Percentiles rank a stretch among this genome's conserved stretches.
Evolutionary conservation across 2,329 filamentous ascomycete species (phyloP).

Genomic region (Mollisiaceae sp.): DNA sequence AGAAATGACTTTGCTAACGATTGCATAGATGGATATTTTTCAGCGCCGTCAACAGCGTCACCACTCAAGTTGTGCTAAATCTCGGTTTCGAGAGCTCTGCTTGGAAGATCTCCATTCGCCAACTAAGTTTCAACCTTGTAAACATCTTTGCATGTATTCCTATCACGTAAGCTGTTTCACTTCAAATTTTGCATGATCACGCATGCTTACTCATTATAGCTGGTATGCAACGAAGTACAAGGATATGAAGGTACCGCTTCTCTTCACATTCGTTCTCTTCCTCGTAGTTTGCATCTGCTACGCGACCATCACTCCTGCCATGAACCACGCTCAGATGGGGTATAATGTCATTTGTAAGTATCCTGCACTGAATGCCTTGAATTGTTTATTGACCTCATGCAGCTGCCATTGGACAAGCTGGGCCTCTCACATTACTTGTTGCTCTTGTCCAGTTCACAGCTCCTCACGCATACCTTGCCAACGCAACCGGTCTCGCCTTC

Average conservation of each 20-base stretch:
- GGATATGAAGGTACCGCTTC: conserved; percentile 53
- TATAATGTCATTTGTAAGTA: conserved; percentile 48
- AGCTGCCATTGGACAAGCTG: conserved; percentile 54
- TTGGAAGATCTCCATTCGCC: conserved; percentile 55
- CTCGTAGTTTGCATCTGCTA: conserved; percentile 55
- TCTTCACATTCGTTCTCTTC: conserved; percentile 54
- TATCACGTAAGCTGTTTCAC: conserved; percentile 43
- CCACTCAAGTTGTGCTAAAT: conserved; percentile 55
- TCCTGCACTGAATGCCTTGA: too few species aligned
- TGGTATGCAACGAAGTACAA: conserved; percentile 54
- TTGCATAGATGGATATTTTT: conserved; percentile 57
- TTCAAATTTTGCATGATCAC: neutral
- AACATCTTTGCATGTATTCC: conserved; percentile 50
- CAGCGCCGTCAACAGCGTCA: conserved; percentile 56
- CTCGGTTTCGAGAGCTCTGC: conserved; percentile 53
- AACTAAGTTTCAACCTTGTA: conserved; percentile 51
- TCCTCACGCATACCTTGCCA: conserved; percentile 57
- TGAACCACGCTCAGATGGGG: conserved; percentile 52
- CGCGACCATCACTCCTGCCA: conserved; percentile 49
- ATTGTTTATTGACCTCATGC: too few species aligned
- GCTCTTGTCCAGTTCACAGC: conserved; percentile 59
- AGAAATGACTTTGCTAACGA: conserved; percentile 3
- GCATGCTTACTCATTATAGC: conserved; percentile 21
- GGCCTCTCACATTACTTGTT: conserved; percentile 55
- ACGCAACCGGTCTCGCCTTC: conserved; percentile 58